phyloP scores from a whole-genome alignment of 192 early-diverging fungal species.

The Phlyctochytrium bullatum region DNA sequence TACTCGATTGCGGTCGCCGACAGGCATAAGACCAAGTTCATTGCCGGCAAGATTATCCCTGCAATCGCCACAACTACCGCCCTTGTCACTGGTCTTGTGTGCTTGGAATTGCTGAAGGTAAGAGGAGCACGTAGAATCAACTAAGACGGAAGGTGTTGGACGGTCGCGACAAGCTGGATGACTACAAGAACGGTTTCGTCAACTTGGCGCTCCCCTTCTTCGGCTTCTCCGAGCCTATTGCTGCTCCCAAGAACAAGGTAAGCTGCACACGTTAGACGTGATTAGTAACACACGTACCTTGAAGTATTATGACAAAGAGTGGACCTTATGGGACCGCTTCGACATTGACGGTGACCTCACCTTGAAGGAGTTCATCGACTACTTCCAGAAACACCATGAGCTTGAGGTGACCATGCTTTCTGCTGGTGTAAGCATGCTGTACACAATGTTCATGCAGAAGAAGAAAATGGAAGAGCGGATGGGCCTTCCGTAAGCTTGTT shows the following conservation, averaged over 20 bases:
- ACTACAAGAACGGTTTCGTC: constrained; percentile 99
- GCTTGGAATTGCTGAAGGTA: constrained; percentile 95
- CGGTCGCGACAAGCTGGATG: constrained; percentile 76
- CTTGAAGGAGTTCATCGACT: constrained; percentile 83
- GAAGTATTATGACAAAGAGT: constrained; percentile 81
- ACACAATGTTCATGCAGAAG: constrained; percentile 79
- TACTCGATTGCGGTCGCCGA: constrained; percentile 84
- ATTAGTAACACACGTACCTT: not conserved
- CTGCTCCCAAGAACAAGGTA: constrained; percentile 74
- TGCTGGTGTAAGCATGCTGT: constrained; percentile 89
- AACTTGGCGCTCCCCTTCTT: constrained; percentile 98
- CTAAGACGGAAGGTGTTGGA: constrained; percentile 55
- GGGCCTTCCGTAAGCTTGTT: constrained; percentile 67
- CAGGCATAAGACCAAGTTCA: constrained; percentile 89
- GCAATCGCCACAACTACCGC: constrained; percentile 98
- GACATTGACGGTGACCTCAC: constrained; percentile 81
- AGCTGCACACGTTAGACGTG: too few relatives aligned
- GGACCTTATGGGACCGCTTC: constrained; percentile 95
- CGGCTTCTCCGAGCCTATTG: constrained; percentile 98
- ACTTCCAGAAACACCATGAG: constrained; percentile 76
- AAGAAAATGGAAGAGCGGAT: constrained; percentile 84
- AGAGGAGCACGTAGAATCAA: not conserved
- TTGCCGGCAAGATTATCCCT: constrained; percentile 97
- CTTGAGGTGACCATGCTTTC: constrained; percentile 93
- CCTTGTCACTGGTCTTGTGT: constrained; percentile 93